Evolutionary conservation across 768 basidiomycete species (phyloP).

Genomic region (Russula abietina): DNA sequence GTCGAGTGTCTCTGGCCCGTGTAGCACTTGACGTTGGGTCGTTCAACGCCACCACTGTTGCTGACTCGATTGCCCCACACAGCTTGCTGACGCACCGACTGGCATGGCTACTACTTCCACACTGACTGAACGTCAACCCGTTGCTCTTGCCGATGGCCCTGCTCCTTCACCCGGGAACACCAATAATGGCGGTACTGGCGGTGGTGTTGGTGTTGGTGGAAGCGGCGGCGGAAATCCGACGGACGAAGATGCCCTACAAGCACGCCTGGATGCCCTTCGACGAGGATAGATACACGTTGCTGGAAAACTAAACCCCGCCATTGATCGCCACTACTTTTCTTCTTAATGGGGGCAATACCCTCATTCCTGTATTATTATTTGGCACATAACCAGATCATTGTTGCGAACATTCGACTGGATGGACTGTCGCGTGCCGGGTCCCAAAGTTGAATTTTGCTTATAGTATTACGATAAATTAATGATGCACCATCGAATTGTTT

Average conservation of each 20-base stretch:
- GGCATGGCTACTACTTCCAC: constrained; percentile 58
- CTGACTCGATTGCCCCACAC: constrained; percentile 8
- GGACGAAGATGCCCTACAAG: constrained; percentile 92
- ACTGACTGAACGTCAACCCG: constrained; percentile 64
- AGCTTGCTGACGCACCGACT: constrained; percentile 83
- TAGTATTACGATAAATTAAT: neutral
- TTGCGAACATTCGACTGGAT: neutral
- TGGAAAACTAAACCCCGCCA: neutral
- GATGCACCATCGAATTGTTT: no score
- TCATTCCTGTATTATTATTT: constrained; percentile 10
- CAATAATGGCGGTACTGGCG: constrained; percentile 36
- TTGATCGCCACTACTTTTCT: neutral
- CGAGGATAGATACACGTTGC: constrained; percentile 42
- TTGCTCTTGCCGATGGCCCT: constrained; percentile 73
- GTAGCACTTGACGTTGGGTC: constrained; percentile 1
- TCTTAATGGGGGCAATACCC: neutral
- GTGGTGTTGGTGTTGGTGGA: constrained; percentile 32
- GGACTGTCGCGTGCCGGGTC: neutral
- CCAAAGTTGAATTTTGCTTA: neutral
- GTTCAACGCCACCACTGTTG: neutral
- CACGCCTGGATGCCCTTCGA: constrained; percentile 84
- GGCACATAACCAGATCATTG: neutral
- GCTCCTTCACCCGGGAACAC: constrained; percentile 36
- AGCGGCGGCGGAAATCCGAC: constrained; percentile 41
- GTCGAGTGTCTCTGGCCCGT: neutral